phyloP scores from a whole-genome alignment of 1,139 yeast species.

The Suhomyces atakaporum region DNA sequence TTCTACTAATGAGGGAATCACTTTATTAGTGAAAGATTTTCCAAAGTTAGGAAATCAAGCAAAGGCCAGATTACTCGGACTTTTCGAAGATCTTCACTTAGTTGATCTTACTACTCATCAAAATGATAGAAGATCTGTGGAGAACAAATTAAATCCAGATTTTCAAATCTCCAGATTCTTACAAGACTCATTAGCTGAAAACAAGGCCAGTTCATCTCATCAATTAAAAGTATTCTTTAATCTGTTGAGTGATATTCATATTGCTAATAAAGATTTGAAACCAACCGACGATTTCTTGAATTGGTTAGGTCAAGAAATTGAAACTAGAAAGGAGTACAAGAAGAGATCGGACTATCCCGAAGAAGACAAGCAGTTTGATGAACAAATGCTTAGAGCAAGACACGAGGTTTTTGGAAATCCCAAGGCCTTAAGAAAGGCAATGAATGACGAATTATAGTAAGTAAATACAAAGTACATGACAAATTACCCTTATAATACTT shows the following conservation, averaged over 20 bases:
- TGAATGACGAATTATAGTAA: conserved; percentile 52
- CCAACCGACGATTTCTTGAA: conserved; percentile 45
- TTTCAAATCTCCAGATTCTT: conserved; percentile 31
- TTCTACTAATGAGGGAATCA: conserved; percentile 23
- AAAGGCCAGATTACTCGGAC: conserved; percentile 37
- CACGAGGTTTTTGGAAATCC: conserved; percentile 82
- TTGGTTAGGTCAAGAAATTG: conserved; percentile 64
- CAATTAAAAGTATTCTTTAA: conserved; percentile 47
- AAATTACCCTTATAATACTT: no score
- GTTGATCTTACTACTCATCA: conserved; percentile 18
- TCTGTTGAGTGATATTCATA: conserved; percentile 42
- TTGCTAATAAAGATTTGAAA: conserved; percentile 23
- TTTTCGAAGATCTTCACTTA: conserved; percentile 42
- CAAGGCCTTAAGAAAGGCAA: conserved; percentile 61
- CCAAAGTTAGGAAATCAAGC: conserved; percentile 32
- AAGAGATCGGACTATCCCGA: conserved; percentile 32
- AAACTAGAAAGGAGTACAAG: conserved; percentile 33
- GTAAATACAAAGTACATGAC: not conserved
- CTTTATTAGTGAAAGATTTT: conserved; percentile 28
- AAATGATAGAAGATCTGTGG: conserved; percentile 28
- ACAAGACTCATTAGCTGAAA: conserved; percentile 29
- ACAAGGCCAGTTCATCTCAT: conserved; percentile 29
- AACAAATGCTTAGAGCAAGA: conserved; percentile 56
- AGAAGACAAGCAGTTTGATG: conserved; percentile 41
- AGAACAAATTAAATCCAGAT: conserved; percentile 26